A percentile compares a stretch with the other conserved stretches of the same genome.
phyloP scores from a whole-genome alignment of 495 filamentous ascomycete species.

The Xeromyces bisporus region DNA sequence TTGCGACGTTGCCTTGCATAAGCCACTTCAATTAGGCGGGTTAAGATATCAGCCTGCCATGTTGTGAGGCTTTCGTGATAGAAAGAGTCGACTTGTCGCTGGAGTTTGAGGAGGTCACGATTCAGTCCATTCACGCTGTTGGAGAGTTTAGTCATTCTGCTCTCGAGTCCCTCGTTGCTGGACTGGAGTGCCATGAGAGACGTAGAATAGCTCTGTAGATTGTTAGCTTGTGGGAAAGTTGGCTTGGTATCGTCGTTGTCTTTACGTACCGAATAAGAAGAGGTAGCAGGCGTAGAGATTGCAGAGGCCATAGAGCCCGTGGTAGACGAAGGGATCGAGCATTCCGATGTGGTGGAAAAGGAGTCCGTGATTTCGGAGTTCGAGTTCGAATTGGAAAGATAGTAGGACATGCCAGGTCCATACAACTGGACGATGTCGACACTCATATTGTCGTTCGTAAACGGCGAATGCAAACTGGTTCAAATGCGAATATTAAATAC shows the following conservation, averaged over 20 bases:
- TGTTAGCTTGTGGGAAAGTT: too few relatives aligned
- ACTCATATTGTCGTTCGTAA: constrained; percentile 7
- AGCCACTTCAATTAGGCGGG: constrained; percentile 22
- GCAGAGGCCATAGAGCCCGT: neutral
- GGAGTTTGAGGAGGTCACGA: constrained; percentile 13
- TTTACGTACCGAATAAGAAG: neutral
- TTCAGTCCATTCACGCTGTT: constrained; percentile 10
- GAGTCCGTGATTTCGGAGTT: neutral
- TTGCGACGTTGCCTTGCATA: constrained; percentile 12
- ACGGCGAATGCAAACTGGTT: too few relatives aligned
- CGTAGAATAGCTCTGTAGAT: constrained; percentile 6
- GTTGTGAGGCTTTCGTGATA: constrained; percentile 15
- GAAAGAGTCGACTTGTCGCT: constrained; percentile 15
- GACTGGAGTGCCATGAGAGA: constrained; percentile 9
- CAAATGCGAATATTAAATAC: neutral
- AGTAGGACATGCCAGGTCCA: constrained; percentile 14
- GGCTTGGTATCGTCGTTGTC: too few relatives aligned
- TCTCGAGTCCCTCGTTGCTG: constrained; percentile 12
- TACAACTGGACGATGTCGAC: constrained; percentile 7
- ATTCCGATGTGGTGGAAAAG: neutral
- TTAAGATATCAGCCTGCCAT: constrained; percentile 25
- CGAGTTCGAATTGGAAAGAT: constrained; percentile 4
- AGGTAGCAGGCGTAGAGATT: neutral
- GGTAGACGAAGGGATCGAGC: neutral
- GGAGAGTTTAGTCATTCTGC: constrained; percentile 9